Percentiles rank a stretch among this genome's conserved stretches.
phyloP scores from a whole-genome alignment of 2,329 filamentous ascomycete species.

The Penicillium sumatraense region DNA sequence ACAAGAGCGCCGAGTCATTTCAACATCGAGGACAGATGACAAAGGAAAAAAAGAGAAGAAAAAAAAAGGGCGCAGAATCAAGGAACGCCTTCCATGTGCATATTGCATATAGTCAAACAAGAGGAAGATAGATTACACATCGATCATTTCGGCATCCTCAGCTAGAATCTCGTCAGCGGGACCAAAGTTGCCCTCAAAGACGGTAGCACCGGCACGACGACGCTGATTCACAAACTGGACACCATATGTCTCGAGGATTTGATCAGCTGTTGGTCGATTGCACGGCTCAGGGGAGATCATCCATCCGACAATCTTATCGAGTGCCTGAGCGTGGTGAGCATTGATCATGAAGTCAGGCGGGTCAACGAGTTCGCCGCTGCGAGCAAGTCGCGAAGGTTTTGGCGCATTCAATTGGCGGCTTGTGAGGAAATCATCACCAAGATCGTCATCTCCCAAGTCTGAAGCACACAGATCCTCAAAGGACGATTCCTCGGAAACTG shows the following conservation, averaged over 20 bases:
- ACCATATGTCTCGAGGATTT: constrained; percentile 74
- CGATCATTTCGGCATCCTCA: constrained; percentile 67
- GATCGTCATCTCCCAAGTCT: constrained; percentile 50
- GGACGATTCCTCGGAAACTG: constrained; percentile 54
- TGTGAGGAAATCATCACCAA: constrained; percentile 44
- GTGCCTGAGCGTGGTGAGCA: constrained; percentile 69
- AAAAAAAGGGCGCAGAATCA: too few relatives aligned
- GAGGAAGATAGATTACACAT: constrained; percentile 49
- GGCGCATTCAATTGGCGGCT: constrained; percentile 28
- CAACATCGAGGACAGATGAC: constrained; percentile 25
- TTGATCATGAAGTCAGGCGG: constrained; percentile 92
- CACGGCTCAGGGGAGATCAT: constrained; percentile 81
- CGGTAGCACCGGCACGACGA: constrained; percentile 84
- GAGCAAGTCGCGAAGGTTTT: constrained; percentile 37
- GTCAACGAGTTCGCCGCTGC: constrained; percentile 63
- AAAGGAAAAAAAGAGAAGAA: constrained; percentile 28
- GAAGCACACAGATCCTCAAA: constrained; percentile 50
- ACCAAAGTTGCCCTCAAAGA: constrained; percentile 96
- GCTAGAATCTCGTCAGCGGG: constrained; percentile 69
- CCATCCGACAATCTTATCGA: constrained; percentile 82
- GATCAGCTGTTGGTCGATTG: constrained; percentile 73
- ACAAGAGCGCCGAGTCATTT: constrained; percentile 25
- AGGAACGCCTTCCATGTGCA: constrained; percentile 40
- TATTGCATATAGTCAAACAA: constrained; percentile 24
- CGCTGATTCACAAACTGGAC: constrained; percentile 79